Evolutionary conservation across 1,284 basidiomycete species (phyloP), one percentile per base, ranked within the genome.

Genomic region (Ustilago hordei): DNA sequence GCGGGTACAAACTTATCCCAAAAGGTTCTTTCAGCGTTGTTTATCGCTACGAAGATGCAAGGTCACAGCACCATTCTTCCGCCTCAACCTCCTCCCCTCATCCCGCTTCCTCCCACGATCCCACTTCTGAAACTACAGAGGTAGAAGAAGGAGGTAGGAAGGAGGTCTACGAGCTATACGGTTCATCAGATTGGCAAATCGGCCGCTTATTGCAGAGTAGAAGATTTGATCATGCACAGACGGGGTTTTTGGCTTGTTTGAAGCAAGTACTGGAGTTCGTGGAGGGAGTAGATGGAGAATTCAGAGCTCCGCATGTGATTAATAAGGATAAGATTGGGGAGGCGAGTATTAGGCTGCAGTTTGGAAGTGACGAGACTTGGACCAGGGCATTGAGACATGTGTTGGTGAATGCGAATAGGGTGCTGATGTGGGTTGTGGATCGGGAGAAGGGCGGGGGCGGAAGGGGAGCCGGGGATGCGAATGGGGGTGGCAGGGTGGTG

Each of bases 271-370:
- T 93, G 86, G 95, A 96, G 61, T 91, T 91, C 81, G 93, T 94
- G 41, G 88, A 89, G 13, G 90, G 92, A 78, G 43, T 54, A 8
- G 93, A 95, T 80, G 77, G 90, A 28, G 87, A 88, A 59, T 88
- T 95, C 52, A 93, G 95, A 67, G 91, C 95, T 79, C 94, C 93
- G 23, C 93, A 95, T 86, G 90, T 92, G 94, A 93, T 99, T 69
- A 89, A 90, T 58, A 97, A 93, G 87, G 97, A 99, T 87, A 94
- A 93, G 87, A 99, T 99, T 68, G 95, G 95, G 5, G 95, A 95
- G 69, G 92, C 94, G 23, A 95, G 94, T 2, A 94, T 99, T 75
- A 94, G 95, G 85, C 89, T 97, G 11, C 94, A 95, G 82, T 95
- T 95, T 86, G 94, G 92, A 74, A 81, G 81, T 47, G 96, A 98